Percentiles rank a stretch among this genome's conserved stretches.
These are phyloP conservation scores for Penicillium bialowiezense DNA, from an alignment of 495 filamentous ascomycete genomes.

Conservation along the genomic window DNA sequence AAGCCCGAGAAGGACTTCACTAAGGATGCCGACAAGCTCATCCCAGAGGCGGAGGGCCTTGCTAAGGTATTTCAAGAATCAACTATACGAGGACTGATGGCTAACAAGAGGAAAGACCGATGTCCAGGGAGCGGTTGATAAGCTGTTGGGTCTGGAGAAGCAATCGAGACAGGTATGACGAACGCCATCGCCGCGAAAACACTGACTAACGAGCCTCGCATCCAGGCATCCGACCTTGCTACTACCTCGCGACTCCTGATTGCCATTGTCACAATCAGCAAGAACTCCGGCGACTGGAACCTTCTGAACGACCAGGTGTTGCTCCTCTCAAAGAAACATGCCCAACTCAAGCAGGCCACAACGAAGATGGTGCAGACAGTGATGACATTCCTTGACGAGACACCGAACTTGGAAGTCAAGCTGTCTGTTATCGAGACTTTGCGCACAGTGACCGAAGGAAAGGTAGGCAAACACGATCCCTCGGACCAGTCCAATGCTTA, in stretches of 20 bases:
- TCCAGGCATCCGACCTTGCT: conserved; percentile 86
- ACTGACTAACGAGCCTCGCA: conserved; percentile 6
- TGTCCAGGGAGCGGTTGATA: conserved; percentile 84
- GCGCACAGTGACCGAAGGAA: conserved; percentile 95
- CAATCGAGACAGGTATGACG: conserved; percentile 83
- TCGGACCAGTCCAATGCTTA: conserved; percentile 5
- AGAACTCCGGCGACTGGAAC: conserved; percentile 86
- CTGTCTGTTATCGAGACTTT: conserved; percentile 90
- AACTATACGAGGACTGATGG: not conserved
- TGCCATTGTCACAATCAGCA: conserved; percentile 88
- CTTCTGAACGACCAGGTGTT: conserved; percentile 95
- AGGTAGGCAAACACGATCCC: conserved; percentile 49
- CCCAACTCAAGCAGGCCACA: conserved; percentile 96
- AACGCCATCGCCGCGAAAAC: conserved; percentile 1
- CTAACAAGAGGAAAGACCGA: conserved; percentile 56
- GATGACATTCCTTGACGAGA: conserved; percentile 84
- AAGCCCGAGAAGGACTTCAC: conserved; percentile 77
- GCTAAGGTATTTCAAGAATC: conserved; percentile 73
- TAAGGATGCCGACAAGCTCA: conserved; percentile 86
- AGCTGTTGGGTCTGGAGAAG: conserved; percentile 87
- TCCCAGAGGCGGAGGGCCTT: conserved; percentile 83
- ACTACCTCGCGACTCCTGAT: conserved; percentile 87
- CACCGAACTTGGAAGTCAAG: conserved; percentile 79
- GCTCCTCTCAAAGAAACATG: conserved; percentile 97
- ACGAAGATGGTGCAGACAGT: conserved; percentile 98